These are phyloP conservation scores for Tolypocladium cylindrosporum DNA, from an alignment of 2,329 filamentous ascomycete species.

Conservation along the genomic window DNA sequence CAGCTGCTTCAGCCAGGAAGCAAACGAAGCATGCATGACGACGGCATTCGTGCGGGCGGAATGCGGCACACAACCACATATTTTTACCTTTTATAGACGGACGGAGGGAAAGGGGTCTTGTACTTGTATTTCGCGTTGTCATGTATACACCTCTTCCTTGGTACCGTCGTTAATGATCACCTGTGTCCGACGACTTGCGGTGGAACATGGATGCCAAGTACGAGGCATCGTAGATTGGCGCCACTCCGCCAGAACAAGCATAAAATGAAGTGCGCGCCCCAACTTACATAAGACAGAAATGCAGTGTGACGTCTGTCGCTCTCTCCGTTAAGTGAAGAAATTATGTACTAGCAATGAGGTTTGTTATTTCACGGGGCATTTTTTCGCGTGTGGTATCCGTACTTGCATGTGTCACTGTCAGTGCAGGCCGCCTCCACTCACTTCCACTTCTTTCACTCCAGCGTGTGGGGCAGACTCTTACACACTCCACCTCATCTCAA, in stretches of 20 bases:
- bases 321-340: neutral
- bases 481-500: neutral
- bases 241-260: neutral
- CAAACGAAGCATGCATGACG: slow-evolving; percentile 6
- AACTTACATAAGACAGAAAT: neutral
- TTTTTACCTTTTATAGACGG: slow-evolving; percentile 24
- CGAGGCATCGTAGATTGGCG: neutral
- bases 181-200: neutral
- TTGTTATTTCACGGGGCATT: neutral
- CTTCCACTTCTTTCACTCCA: neutral
- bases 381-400: neutral
- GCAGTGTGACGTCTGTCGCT: neutral
- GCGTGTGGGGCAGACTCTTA: neutral
- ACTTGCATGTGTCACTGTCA: neutral
- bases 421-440: neutral
- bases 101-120: slow-evolving; percentile 22
- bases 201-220: neutral
- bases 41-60: slow-evolving; percentile 9
- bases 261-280: neutral
- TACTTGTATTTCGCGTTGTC: slow-evolving; percentile 31
- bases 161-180: slow-evolving; percentile 9
- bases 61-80: slow-evolving; percentile 8
- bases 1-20: slow-evolving; percentile 2
- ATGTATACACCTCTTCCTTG: slow-evolving; percentile 23
- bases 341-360: neutral